Conservation (phyloP, 2,329 filamentous ascomycete species). For the Westerdykella sp. region DNA sequence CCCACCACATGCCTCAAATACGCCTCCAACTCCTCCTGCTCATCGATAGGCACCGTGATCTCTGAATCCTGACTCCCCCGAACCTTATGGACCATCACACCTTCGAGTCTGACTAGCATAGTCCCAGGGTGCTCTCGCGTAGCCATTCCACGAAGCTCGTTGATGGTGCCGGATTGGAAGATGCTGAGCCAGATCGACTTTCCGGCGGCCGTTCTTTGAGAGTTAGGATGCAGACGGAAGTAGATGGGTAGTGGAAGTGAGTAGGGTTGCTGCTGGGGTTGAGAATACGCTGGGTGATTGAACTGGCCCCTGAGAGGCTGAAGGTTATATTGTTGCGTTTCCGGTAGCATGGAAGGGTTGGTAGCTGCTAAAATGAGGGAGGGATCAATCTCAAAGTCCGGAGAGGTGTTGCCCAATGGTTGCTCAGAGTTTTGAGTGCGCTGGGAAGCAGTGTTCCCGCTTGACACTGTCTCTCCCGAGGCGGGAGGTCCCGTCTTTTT, state of each 20-base stretch:
- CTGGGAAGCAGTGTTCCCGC: not conserved
- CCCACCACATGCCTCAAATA: conserved; percentile 61
- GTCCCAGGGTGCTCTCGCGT: conserved; percentile 56
- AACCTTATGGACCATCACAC: conserved; percentile 49
- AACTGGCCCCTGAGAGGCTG: not conserved
- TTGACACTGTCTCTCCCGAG: conserved; percentile 5
- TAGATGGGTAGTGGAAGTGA: conserved; percentile 53
- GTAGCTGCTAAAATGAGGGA: conserved; percentile 55
- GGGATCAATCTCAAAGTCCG: conserved; percentile 58
- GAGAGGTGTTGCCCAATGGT: conserved; percentile 29
- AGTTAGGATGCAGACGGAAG: conserved; percentile 63
- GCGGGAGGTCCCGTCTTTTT: conserved; percentile 6
- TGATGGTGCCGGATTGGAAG: conserved; percentile 52
- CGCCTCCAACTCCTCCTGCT: conserved; percentile 64
- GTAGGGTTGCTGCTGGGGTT: conserved; percentile 6
- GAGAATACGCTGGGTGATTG: not conserved
- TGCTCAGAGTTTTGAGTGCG: not conserved
- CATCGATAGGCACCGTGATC: conserved; percentile 58
- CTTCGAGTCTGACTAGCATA: conserved; percentile 57
- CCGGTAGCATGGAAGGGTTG: conserved; percentile 37
- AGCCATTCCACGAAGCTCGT: conserved; percentile 58
- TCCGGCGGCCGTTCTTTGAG: conserved; percentile 45
- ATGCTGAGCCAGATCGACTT: conserved; percentile 60
- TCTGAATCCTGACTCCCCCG: conserved; percentile 45
- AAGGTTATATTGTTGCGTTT: conserved; percentile 8